Conservation (phyloP, 441 rosid species). For the Euphorbia celastroides region DNA sequence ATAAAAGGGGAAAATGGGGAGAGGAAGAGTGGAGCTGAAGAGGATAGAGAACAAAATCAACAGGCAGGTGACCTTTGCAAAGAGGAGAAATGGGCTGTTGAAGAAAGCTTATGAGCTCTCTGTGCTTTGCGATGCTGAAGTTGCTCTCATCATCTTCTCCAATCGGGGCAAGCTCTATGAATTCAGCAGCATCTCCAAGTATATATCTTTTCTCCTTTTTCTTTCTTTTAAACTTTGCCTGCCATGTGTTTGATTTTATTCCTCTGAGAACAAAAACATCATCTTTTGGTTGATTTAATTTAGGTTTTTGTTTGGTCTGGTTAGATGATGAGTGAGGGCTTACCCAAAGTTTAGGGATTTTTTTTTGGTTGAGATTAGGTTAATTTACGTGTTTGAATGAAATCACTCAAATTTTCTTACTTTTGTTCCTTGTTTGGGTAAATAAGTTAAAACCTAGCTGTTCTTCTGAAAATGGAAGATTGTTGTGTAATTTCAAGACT, state of each 20-base stretch:
- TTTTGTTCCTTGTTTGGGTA: background rate
- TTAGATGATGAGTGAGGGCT: constrained; percentile 5
- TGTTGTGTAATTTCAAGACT: background rate
- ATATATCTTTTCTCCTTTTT: constrained; percentile 6
- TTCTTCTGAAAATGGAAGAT: background rate
- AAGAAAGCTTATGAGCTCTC: constrained; percentile 90
- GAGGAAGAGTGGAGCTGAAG: constrained; percentile 90
- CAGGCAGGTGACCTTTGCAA: constrained; percentile 89
- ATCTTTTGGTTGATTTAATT: background rate
- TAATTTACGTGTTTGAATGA: background rate
- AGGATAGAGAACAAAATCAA: constrained; percentile 95
- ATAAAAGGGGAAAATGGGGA: constrained; percentile 29
- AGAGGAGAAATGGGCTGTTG: constrained; percentile 82
- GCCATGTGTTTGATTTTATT: constrained; percentile 14
- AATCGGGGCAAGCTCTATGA: constrained; percentile 89
- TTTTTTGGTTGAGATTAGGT: background rate
- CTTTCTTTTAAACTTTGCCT: background rate
- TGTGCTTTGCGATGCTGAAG: constrained; percentile 84
- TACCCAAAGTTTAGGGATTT: background rate
- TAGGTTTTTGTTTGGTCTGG: constrained; percentile 12
- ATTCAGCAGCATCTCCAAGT: constrained; percentile 74
- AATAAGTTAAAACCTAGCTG: background rate
- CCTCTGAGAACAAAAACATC: background rate
- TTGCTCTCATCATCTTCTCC: constrained; percentile 86
- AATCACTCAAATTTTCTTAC: background rate